These are phyloP conservation scores for Talaromyces verruculosus DNA, from an alignment of 2,329 filamentous ascomycete species.

Conservation along the genomic window DNA sequence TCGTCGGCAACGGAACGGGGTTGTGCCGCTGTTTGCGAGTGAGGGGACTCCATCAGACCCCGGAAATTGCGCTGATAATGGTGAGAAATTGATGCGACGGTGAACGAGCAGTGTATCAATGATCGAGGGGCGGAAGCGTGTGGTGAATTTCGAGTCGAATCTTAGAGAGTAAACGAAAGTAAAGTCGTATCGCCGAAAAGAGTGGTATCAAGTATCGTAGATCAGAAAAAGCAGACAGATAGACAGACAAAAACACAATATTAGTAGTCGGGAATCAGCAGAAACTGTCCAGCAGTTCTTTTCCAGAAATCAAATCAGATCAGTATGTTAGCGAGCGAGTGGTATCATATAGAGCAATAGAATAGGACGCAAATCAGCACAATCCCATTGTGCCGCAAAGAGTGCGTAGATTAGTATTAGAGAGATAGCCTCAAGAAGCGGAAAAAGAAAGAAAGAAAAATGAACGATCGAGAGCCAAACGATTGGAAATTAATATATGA, in stretches of 20 bases:
- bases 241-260: background rate
- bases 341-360: background rate
- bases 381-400: slow-evolving; percentile 1
- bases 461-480: slow-evolving; percentile 5
- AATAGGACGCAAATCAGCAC: background rate
- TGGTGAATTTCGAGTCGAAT: background rate
- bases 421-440: background rate
- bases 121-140: background rate
- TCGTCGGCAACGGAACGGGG: background rate
- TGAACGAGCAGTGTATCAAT: background rate
- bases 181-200: slow-evolving; percentile 1
- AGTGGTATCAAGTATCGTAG: slow-evolving; percentile 1
- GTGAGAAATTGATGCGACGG: background rate
- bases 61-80: background rate
- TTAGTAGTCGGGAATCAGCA: background rate
- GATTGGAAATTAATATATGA: slow-evolving; percentile 6
- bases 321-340: background rate
- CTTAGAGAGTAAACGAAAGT: background rate
- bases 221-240: background rate
- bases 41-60: slow-evolving; percentile 1
- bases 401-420: slow-evolving; percentile 3
- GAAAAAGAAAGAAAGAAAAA: background rate
- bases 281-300: slow-evolving; percentile 9
- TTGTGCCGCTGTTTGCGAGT: slow-evolving; percentile 6
- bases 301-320: background rate